A percentile compares a stretch with the other conserved stretches of the same genome.
phyloP scores from a whole-genome alignment of 495 filamentous ascomycete species.

The Neurospora cerealis region DNA sequence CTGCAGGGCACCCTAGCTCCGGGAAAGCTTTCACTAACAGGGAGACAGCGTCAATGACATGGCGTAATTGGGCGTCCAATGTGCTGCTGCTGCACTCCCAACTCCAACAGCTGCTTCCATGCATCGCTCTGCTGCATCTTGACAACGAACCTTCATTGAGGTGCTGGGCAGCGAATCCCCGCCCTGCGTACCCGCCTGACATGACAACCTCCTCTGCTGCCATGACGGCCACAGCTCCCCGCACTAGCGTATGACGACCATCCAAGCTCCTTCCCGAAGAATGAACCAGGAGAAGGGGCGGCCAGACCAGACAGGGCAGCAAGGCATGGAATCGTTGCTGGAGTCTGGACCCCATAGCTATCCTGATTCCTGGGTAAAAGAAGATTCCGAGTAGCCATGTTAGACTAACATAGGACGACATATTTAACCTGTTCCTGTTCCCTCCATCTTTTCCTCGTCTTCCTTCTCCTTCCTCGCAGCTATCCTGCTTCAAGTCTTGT shows the following conservation, averaged over 20 bases:
- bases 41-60: slow-evolving; percentile 5
- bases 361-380: background rate
- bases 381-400: background rate
- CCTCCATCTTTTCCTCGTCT: background rate
- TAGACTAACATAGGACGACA: background rate
- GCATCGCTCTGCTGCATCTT: background rate
- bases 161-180: background rate
- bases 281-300: background rate
- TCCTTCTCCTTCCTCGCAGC: background rate
- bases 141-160: background rate
- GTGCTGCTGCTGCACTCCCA: background rate
- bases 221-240: background rate
- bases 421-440: slow-evolving; percentile 8
- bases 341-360: background rate
- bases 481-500: background rate
- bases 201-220: background rate
- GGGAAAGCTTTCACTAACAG: background rate
- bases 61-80: slow-evolving; percentile 17
- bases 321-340: background rate
- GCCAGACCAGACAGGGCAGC: background rate
- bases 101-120: background rate
- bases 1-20: slow-evolving; percentile 1
- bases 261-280: background rate
- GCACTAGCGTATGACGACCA: background rate
- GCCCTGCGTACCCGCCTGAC: background rate